A percentile compares a stretch with the other conserved stretches of the same genome.
Evolutionary conservation across 1,284 basidiomycete genomes (phyloP).

Genomic region (Pascua sp.): DNA sequence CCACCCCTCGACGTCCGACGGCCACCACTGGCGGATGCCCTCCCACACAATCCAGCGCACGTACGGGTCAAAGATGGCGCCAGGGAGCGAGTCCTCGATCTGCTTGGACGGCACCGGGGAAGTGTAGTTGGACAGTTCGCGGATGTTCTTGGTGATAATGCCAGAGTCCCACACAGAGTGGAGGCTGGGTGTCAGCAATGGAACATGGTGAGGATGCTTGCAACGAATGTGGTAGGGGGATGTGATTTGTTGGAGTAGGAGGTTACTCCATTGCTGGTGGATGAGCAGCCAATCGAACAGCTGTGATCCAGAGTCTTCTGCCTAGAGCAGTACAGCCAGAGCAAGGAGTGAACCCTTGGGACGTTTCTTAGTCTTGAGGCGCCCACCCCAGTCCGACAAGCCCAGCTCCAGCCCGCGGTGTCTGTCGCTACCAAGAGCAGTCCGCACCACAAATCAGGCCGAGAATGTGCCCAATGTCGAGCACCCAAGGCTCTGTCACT

Average conservation of each 20-base stretch:
- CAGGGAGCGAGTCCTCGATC: slow-evolving; percentile 70
- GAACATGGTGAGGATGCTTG: too few species aligned
- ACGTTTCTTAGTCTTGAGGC: too few species aligned
- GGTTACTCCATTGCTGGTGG: too few species aligned
- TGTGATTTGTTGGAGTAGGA: too few species aligned
- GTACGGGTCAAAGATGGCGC: slow-evolving; percentile 82
- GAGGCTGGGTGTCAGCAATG: slow-evolving; percentile 54
- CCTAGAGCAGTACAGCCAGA: background rate
- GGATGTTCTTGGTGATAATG: slow-evolving; percentile 75
- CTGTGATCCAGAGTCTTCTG: too few species aligned
- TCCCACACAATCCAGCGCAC: slow-evolving; percentile 81
- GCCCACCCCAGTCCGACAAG: too few species aligned
- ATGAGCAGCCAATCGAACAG: too few species aligned
- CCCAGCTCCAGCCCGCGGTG: too few species aligned
- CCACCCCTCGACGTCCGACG: slow-evolving; percentile 60
- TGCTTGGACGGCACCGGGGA: slow-evolving; percentile 59
- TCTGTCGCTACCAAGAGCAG: too few species aligned
- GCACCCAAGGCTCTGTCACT: too few species aligned
- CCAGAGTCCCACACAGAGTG: slow-evolving; percentile 82
- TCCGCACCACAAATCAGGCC: too few species aligned
- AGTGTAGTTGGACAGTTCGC: slow-evolving; percentile 71
- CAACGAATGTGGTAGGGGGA: background rate
- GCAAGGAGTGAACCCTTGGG: too few species aligned
- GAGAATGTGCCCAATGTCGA: slow-evolving; percentile 11
- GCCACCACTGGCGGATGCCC: slow-evolving; percentile 67